Evolutionary conservation across 495 filamentous ascomycete genomes (phyloP), one percentile per base, ranked within the genome.

Genomic region (Xylaria cubensis): DNA sequence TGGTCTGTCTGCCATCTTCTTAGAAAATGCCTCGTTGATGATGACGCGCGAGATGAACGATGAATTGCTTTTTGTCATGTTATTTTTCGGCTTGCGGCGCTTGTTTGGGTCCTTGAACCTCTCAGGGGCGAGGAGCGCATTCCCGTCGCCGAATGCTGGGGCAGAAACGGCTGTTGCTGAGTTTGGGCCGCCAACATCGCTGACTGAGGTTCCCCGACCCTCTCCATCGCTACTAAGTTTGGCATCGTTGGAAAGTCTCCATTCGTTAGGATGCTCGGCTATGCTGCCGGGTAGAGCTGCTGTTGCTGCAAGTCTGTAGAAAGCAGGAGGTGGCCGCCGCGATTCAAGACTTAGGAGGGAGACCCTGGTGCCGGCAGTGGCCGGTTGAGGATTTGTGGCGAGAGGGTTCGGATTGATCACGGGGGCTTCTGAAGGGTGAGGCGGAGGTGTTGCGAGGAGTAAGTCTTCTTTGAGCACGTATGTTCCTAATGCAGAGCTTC

Each of bases 11-110:
- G 89, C 85, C 62, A 98, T 80, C 66, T 93, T 87, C 79, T 97
- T 97, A 1, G 83, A 82, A 34, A 96, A 79, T 12, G 88, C 85
- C 73, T 99, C 97, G 79, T 97, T 92, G 8, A 93, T 89, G 59
- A 98, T 97, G n/a, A 97, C 95, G 64, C 96, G 84, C 7, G 95
- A 97, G 26, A 99, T 94, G 77, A 97, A 98, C 4, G 94, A 95
- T 24, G 96, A 98, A 81, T 97, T 98, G 83, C 94, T 98, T 85
- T 99, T 99, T 51, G 94, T 89, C 75, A 99, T 94, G 79, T 96
- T 98, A 80, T 94, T 97, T 83, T 97, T 98, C 13, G 96, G 97
- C 81, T 98, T 99, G 72, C 91, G 87, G 75, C 90, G 83, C 81
- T 97, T 97, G 63, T 86, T 83, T 4, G 87, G 85, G 74, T 97